phyloP scores from a whole-genome alignment of 2,329 filamentous ascomycete genomes.

The Cercospora sp. region DNA sequence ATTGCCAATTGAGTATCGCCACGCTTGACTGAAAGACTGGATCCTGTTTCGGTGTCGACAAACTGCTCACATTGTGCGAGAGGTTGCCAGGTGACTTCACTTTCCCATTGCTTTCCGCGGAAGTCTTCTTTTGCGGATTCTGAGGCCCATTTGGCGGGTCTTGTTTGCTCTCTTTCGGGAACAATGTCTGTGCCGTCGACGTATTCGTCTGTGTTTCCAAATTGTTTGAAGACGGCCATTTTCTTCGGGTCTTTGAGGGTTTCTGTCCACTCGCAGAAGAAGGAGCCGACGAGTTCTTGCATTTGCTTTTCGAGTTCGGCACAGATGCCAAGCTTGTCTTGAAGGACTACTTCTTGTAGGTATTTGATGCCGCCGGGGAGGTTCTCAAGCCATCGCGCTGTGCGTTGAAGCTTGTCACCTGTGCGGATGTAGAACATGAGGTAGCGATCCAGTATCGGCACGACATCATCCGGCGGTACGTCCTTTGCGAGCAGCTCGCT shows the following conservation, averaged over 20 bases:
- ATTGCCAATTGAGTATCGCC: constrained; percentile 87
- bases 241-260: constrained; percentile 69
- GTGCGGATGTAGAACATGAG: constrained; percentile 93
- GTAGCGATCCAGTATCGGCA: constrained; percentile 83
- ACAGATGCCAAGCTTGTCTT: constrained; percentile 83
- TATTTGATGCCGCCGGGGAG: constrained; percentile 83
- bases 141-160: constrained; percentile 76
- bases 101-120: constrained; percentile 64
- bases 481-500: constrained; percentile 83
- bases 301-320: constrained; percentile 84
- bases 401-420: constrained; percentile 84
- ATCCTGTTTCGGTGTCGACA: constrained; percentile 66
- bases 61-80: constrained; percentile 72
- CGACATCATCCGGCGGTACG: constrained; percentile 76
- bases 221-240: constrained; percentile 73
- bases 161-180: constrained; percentile 68
- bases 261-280: constrained; percentile 91
- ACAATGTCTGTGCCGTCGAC: constrained; percentile 67
- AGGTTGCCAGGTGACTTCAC: constrained; percentile 72
- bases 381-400: constrained; percentile 81
- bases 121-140: constrained; percentile 71
- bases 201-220: constrained; percentile 76
- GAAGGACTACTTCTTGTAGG: constrained; percentile 75
- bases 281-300: constrained; percentile 77
- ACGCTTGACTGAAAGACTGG: constrained; percentile 75